Base-by-base conservation (phyloP, 805 yeast genomes). In the Yamadazyma endophytica region DNA sequence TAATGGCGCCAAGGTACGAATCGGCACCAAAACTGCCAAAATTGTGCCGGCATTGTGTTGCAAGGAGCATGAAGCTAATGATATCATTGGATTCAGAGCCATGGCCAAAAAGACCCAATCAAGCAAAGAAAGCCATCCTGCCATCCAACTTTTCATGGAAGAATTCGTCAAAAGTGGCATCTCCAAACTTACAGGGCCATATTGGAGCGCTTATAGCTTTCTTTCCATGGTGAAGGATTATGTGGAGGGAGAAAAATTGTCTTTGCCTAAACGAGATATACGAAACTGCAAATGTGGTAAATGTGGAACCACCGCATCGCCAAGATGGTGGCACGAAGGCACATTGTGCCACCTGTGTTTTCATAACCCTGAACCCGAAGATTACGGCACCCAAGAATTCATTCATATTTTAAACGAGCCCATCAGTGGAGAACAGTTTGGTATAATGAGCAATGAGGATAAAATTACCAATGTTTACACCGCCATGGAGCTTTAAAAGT, bases 11-110 rank as follows among this genome's bases (percentile, higher is more conserved):
- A 31, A 25, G 4, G 43, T 52, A 7, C 53, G 44, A 22, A 42
- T 62, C 9, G 57, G 52, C 4, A 50, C 39, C 1, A 20, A 42
- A 1, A 29, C 40, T 13, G 80, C 80, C 1, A 61, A 44, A 22
- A 51, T 75, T 6, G 47, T 44, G 16, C 80, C 79, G 1, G 51
- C 58, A 3, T 42, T 75, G 11, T 37, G 59, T 2, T 77, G 82
- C 41, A 49, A 62, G 1, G 43, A 49, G 3, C 79, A 75, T 47
- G 25, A 22, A 22, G 25, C 7, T n/a, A 22, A n/a, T 8, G 13
- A 22, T 7, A n/a, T 7, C 12, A 22, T 22, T 22, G 6, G 13
- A 22, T 36, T 67, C 31, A 41, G 63, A 21, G 33, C 47, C 3
- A 29, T 40, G 4, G 74, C 58, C n/a, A 61, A 46, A 37, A 33